These are phyloP conservation scores for Fragilaria radians DNA, from an alignment of 108 stramenopile species.

Conservation along the genomic window DNA sequence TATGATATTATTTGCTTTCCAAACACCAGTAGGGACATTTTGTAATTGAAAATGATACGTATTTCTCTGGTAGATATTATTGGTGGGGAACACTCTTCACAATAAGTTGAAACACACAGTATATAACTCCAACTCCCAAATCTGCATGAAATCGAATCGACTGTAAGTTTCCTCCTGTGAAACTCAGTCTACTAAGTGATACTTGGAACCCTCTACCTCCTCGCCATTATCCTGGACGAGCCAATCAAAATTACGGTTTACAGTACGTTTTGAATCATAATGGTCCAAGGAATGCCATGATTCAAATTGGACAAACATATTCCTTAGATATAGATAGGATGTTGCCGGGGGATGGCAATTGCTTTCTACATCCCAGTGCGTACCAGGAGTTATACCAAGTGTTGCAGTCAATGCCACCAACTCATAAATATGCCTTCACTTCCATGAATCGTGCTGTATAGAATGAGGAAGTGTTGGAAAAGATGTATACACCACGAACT, in stretches of 20 bases:
- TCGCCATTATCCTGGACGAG: not conserved
- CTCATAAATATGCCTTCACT: not conserved
- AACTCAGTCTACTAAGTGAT: not conserved
- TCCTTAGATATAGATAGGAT: not conserved
- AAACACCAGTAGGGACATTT: too few species aligned
- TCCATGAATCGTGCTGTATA: not conserved
- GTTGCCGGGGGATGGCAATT: constrained; percentile 5
- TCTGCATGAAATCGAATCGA: too few species aligned
- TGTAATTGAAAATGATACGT: too few species aligned
- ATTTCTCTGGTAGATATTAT: too few species aligned
- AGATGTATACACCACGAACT: not conserved
- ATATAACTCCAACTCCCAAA: too few species aligned
- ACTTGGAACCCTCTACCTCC: constrained; percentile 4
- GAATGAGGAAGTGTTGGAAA: not conserved
- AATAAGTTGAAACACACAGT: too few species aligned
- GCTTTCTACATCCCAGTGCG: not conserved
- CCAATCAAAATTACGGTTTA: not conserved
- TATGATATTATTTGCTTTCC: too few species aligned
- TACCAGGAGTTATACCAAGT: not conserved
- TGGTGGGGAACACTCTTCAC: too few species aligned
- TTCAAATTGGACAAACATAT: not conserved
- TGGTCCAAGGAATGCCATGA: too few species aligned
- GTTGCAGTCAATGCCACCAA: not conserved
- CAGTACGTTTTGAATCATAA: too few species aligned
- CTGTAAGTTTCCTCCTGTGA: not conserved